Evolutionary conservation across 1,284 basidiomycete species (phyloP).

Genomic region (Tylopilus orsonianus): DNA sequence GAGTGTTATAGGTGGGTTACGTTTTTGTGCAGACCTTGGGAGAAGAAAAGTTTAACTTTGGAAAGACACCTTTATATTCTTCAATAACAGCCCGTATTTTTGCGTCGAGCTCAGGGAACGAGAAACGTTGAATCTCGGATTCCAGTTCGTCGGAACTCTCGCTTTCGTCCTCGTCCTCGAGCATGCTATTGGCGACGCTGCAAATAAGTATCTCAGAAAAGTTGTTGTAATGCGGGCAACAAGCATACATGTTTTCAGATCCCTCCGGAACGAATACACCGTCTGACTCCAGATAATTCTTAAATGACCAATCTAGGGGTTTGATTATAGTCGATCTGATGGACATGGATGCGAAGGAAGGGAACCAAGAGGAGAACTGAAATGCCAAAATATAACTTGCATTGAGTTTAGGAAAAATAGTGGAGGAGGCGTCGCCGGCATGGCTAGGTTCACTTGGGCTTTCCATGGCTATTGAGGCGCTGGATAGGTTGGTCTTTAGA

Average conservation of each 20-base stretch:
- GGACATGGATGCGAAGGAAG: constrained; percentile 65
- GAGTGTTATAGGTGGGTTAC: not conserved
- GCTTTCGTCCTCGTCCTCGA: constrained; percentile 52
- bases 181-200: constrained; percentile 51
- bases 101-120: constrained; percentile 78
- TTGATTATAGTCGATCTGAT: constrained; percentile 81
- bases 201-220: constrained; percentile 8
- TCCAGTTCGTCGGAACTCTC: constrained; percentile 40
- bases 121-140: constrained; percentile 44
- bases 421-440: not conserved
- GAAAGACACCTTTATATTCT: constrained; percentile 84
- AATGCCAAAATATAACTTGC: constrained; percentile 61
- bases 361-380: constrained; percentile 90
- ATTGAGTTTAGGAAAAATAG: constrained; percentile 21
- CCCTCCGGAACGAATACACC: constrained; percentile 82
- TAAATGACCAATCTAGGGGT: constrained; percentile 65
- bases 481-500: too few species aligned
- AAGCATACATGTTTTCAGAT: constrained; percentile 68
- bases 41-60: constrained; percentile 93
- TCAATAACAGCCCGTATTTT: constrained; percentile 69
- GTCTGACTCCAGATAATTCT: constrained; percentile 75
- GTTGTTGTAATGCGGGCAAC: constrained; percentile 16
- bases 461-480: too few species aligned
- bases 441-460: too few species aligned
- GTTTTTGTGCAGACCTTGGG: constrained; percentile 65